Conservation (phyloP, 73 alveolate species). For the Stentor roeselii region DNA sequence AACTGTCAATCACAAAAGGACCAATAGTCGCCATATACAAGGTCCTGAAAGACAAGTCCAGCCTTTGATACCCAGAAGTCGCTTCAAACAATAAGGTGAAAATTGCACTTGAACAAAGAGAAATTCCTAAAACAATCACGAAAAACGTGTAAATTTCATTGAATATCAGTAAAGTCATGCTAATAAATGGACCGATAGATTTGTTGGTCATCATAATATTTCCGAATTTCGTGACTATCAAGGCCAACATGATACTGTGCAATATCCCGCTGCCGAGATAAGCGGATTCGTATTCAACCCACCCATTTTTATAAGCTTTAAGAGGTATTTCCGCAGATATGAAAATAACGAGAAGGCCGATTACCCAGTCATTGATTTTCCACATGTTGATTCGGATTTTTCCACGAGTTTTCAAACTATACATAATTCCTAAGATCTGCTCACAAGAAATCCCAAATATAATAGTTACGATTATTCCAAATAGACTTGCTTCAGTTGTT, state of each 20-base stretch:
- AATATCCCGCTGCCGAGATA: neutral
- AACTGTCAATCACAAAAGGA: constrained; percentile 29
- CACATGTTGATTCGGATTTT: neutral
- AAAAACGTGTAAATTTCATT: neutral
- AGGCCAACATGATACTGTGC: neutral
- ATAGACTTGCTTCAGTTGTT: neutral
- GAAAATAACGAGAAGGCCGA: constrained; percentile 13
- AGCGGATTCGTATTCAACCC: neutral
- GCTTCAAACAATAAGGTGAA: neutral
- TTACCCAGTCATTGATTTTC: neutral
- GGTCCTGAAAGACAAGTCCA: neutral
- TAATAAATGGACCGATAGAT: neutral
- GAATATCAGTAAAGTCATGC: neutral
- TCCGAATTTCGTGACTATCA: neutral
- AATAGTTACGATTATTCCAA: neutral
- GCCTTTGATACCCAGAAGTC: neutral
- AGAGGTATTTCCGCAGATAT: neutral
- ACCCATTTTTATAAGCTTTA: neutral
- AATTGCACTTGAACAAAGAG: neutral
- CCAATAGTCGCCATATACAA: constrained; percentile 29
- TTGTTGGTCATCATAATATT: neutral
- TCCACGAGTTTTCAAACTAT: constrained; percentile 28
- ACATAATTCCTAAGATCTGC: constrained; percentile 39
- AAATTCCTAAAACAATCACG: neutral
- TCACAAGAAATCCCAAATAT: constrained; percentile 41